phyloP scores from a whole-genome alignment of 2,329 filamentous ascomycete species.

The Sporothrix sp. region DNA sequence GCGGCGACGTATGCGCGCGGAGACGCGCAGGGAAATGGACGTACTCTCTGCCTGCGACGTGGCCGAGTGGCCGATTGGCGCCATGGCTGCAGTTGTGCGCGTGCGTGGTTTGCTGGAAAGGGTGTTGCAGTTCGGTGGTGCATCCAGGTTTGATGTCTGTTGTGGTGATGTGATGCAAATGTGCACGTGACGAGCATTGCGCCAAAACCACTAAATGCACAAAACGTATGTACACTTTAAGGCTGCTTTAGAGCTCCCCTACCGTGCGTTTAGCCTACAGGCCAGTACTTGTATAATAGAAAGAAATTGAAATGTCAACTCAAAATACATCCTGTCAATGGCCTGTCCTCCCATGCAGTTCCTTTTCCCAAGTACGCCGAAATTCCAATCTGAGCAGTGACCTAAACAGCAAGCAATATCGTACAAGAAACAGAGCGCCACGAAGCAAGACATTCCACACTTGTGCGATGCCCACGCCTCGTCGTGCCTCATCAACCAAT shows the following conservation, averaged over 20 bases:
- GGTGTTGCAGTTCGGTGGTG: too few species aligned
- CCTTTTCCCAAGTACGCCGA: neutral
- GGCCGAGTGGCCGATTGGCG: slow-evolving; percentile 27
- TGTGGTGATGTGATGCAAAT: too few species aligned
- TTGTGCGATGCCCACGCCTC: neutral
- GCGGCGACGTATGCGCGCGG: neutral
- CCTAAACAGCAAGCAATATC: slow-evolving; percentile 1
- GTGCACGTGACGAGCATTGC: too few species aligned
- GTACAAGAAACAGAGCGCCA: neutral
- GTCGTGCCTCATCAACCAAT: neutral
- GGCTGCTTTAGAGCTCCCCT: too few species aligned
- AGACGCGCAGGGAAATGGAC: neutral
- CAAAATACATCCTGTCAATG: neutral
- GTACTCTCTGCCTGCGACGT: slow-evolving; percentile 16
- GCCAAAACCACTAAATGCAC: too few species aligned
- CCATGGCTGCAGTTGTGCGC: slow-evolving; percentile 25
- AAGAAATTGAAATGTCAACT: too few species aligned
- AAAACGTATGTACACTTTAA: too few species aligned
- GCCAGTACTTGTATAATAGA: too few species aligned
- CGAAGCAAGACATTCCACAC: neutral
- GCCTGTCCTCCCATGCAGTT: too few species aligned
- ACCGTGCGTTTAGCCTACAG: too few species aligned
- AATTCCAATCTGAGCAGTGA: slow-evolving; percentile 1
- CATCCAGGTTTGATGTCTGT: too few species aligned
- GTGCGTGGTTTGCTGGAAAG: too few species aligned